Conservation (phyloP, 2,329 filamentous ascomycete species). For the Fusarium papillatum region DNA sequence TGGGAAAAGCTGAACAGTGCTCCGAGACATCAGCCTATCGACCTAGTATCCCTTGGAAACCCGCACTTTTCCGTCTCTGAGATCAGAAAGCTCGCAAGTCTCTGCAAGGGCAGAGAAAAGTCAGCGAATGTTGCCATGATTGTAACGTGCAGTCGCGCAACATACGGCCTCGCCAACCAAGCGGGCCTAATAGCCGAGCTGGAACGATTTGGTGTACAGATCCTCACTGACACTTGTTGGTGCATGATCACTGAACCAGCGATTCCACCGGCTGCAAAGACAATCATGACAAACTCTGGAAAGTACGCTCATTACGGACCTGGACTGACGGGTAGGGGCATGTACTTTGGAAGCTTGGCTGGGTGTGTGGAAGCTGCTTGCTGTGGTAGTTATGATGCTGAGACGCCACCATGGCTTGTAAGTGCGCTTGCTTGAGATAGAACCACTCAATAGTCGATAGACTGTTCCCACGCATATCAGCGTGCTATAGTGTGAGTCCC, state of each 20-base stretch:
- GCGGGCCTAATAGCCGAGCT: conserved; percentile 48
- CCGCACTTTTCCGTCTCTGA: conserved; percentile 59
- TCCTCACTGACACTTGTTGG: conserved; percentile 62
- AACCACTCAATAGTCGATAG: neutral
- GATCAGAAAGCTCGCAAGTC: conserved; percentile 46
- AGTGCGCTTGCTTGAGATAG: neutral
- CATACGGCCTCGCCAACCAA: conserved; percentile 24
- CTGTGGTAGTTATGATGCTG: conserved; percentile 3
- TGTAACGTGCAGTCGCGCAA: conserved; percentile 22
- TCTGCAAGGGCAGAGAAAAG: conserved; percentile 47
- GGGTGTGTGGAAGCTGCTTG: conserved; percentile 42
- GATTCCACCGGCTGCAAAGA: conserved; percentile 43
- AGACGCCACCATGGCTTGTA: conserved; percentile 16
- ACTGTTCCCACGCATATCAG: neutral
- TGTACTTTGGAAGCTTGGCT: conserved; percentile 43
- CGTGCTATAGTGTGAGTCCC: too few species aligned
- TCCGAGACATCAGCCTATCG: conserved; percentile 38
- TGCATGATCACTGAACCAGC: conserved; percentile 59
- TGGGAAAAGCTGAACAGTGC: conserved; percentile 28
- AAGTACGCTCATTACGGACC: conserved; percentile 61
- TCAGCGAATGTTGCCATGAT: conserved; percentile 19
- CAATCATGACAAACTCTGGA: conserved; percentile 59
- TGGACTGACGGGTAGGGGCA: conserved; percentile 35
- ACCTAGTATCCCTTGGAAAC: conserved; percentile 58
- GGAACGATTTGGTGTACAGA: conserved; percentile 51